These are phyloP conservation scores for Pseudonitzschia multistriata DNA, from an alignment of 108 stramenopile species.

Conservation along the genomic window DNA sequence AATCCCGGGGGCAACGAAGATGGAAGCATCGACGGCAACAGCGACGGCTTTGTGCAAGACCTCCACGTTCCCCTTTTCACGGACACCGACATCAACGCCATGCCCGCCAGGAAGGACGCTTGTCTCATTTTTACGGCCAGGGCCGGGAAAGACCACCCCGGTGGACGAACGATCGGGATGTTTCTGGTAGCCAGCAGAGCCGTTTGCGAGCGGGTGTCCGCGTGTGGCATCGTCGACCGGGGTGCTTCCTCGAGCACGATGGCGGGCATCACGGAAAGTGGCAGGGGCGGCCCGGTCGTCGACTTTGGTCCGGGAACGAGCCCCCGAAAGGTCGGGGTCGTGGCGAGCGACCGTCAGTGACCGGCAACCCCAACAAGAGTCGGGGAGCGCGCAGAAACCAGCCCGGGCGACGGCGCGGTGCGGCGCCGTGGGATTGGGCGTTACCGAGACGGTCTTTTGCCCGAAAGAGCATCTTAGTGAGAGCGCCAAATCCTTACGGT, in stretches of 20 bases:
- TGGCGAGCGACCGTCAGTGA: too few relatives aligned
- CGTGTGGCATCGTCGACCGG: constrained; percentile 5
- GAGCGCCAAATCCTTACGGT: too few relatives aligned
- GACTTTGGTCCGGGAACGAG: too few relatives aligned
- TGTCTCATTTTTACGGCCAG: constrained; percentile 11
- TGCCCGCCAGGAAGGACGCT: neutral
- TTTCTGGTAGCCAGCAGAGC: constrained; percentile 1
- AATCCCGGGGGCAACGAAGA: neutral
- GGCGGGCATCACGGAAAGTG: neutral
- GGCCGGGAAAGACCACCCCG: neutral
- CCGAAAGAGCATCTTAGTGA: too few relatives aligned
- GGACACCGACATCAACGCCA: neutral
- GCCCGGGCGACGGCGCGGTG: too few relatives aligned
- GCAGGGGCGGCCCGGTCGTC: neutral
- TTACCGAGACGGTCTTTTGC: too few relatives aligned
- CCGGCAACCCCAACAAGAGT: too few relatives aligned
- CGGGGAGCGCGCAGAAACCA: too few relatives aligned
- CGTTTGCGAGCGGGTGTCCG: neutral
- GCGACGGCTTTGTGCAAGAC: neutral
- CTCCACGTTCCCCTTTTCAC: constrained; percentile 10
- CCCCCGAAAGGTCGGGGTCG: too few relatives aligned
- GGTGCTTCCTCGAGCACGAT: neutral
- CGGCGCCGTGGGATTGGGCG: too few relatives aligned
- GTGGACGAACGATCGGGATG: neutral
- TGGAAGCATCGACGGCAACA: neutral